Base-by-base conservation (phyloP, 2,329 filamentous ascomycete species). In the Stylonectria norvegica region DNA sequence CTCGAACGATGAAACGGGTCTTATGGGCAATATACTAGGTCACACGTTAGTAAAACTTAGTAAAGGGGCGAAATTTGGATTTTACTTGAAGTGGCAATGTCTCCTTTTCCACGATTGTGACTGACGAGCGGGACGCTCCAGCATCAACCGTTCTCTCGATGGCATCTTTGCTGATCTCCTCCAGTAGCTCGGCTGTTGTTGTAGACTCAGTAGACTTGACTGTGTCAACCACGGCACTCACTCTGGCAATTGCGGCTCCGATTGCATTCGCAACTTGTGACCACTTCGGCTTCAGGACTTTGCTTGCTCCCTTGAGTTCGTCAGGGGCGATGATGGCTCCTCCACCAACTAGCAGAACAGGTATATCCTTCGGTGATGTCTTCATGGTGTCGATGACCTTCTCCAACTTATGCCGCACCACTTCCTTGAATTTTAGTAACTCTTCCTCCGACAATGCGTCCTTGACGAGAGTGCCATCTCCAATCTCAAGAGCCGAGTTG, bases 181-280 rank as follows among this genome's bases (percentile, higher is more conserved):
- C 59, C 0, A 71, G 52, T 0, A 69, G 48, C 23, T 68, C 58
- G n/a, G 61, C 48, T 0, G 59, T 58, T 4, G 67, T 59, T 43
- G 62, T 64, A 1, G 58, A 58, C 38, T 70, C 71, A 0, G 71
- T 76, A 0, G 69, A 72, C 41, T 73, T 69, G 17, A 76, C 67
- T 0, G 68, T 71, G 42, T 78, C 74, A 8, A 75, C 64, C 0
- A 74, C 69, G 1, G 73, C 71, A 42, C 75, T 79, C 2, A 83
- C 77, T 27, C 76, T 65, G 2, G 79, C 77, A 42, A 78, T 80
- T 1, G 80, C 79, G 7, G 79, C 80, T 2, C 80, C 80, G 8
- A 84, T 79, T 0, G 80, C 80, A 52, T 84, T 84, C 7, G 81
- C 80, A 2, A 83, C 76, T 3, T 71, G 72, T 2, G 76, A 73